Percentiles rank a stretch among this genome's conserved stretches.
Conservation (phyloP, 2,329 filamentous ascomycete genomes). For the Fusarium cyanostomum region DNA sequence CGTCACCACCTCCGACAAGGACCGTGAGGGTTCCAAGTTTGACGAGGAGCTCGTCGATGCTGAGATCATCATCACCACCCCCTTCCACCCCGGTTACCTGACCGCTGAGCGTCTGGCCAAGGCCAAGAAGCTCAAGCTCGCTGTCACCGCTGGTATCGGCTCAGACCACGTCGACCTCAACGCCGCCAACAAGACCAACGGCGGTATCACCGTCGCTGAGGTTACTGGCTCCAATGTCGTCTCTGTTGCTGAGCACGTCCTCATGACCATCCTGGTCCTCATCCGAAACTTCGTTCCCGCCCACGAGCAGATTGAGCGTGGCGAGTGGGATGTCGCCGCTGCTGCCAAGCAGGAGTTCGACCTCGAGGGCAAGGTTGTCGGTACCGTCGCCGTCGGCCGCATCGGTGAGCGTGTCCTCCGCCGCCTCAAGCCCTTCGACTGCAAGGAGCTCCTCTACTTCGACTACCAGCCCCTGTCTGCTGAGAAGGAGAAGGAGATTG, state of each 20-base stretch:
- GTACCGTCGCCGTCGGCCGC: slow-evolving; percentile 95
- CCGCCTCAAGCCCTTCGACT: slow-evolving; percentile 96
- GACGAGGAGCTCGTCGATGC: slow-evolving; percentile 96
- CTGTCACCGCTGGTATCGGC: slow-evolving; percentile 95
- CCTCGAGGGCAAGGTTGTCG: slow-evolving; percentile 96
- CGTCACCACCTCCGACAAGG: slow-evolving; percentile 97
- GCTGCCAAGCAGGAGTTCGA: slow-evolving; percentile 99
- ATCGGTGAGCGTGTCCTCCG: slow-evolving; percentile 98
- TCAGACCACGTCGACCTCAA: slow-evolving; percentile 98
- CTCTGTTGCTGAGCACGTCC: slow-evolving; percentile 97
- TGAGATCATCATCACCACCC: slow-evolving; percentile 98
- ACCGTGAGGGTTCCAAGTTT: slow-evolving; percentile 90
- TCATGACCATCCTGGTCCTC: slow-evolving; percentile 97
- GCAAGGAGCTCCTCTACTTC: slow-evolving; percentile 99
- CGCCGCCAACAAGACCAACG: slow-evolving; percentile 97
- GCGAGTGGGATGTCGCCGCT: slow-evolving; percentile 94
- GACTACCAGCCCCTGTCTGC: slow-evolving; percentile 95
- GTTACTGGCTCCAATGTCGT: slow-evolving; percentile 99
- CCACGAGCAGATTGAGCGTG: slow-evolving; percentile 88
- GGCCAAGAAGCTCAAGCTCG: slow-evolving; percentile 99
- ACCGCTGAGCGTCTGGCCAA: slow-evolving; percentile 95
- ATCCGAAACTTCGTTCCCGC: slow-evolving; percentile 99
- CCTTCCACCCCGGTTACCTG: slow-evolving; percentile 98
- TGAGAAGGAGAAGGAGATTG: slow-evolving; percentile 94
- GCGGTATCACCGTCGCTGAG: slow-evolving; percentile 95